Evolutionary conservation across 129 eudicot genomes (phyloP).

Genomic region (Mikania micrantha): DNA sequence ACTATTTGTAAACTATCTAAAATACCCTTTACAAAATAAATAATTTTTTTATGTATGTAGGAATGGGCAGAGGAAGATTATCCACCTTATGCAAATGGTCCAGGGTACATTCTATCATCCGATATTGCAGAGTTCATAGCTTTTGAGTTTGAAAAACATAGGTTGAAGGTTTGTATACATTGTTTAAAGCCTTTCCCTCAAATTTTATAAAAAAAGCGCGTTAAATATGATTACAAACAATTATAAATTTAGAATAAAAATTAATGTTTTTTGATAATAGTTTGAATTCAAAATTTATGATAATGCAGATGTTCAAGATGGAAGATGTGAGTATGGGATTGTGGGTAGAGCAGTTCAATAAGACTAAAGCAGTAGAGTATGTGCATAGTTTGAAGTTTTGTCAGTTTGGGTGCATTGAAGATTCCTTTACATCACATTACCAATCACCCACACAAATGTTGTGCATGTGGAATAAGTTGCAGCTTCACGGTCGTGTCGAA

Average conservation of each 20-base stretch:
- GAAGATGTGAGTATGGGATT: slow-evolving; percentile 47
- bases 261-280: no score
- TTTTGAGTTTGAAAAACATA: slow-evolving; percentile 56
- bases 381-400: slow-evolving; percentile 47
- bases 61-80: slow-evolving; percentile 92
- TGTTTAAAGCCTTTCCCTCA: neutral
- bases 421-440: slow-evolving; percentile 37
- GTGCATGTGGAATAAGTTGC: slow-evolving; percentile 58
- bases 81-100: slow-evolving; percentile 91
- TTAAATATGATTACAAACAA: no score
- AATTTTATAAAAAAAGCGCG: neutral
- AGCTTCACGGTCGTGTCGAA: slow-evolving; percentile 37
- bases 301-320: slow-evolving; percentile 44
- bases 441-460: slow-evolving; percentile 52
- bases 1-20: neutral
- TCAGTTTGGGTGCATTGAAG: slow-evolving; percentile 45
- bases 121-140: slow-evolving; percentile 67
- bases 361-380: slow-evolving; percentile 39
- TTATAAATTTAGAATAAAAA: no score
- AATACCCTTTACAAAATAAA: neutral
- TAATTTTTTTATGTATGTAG: slow-evolving; percentile 19
- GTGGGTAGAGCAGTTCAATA: slow-evolving; percentile 43
- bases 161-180: slow-evolving; percentile 41
- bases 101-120: slow-evolving; percentile 72
- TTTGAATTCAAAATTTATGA: neutral